Evolutionary conservation across 2,329 filamentous ascomycete genomes (phyloP), one percentile per base, ranked within the genome.

Genomic region (Paecilomyces variotii): DNA sequence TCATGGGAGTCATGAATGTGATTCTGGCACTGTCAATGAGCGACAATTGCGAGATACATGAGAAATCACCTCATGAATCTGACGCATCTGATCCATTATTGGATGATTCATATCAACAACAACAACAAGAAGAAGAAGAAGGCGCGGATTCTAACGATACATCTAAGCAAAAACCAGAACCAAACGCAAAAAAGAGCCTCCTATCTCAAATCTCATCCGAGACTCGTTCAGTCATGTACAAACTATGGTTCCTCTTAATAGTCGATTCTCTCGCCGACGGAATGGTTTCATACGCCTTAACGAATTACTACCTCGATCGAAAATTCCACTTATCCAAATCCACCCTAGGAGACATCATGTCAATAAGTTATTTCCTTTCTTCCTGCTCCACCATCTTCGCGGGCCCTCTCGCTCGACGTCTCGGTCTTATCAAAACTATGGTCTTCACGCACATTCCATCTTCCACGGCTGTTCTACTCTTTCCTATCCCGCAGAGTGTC

Each of bases 221-320:
- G 12, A 87, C 85, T 0, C 78, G 81, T 11, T 77, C 75, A 1
- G 78, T 84, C 65, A 86, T 88, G 80, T 83, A 82, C 69, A 83
- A 83, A 55, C 74, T 88, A 2, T 88, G 85, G 84, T 80, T 86
- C 59, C 78, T 88, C 6, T 77, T 89, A 9, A 79, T 81, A 25
- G 75, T 88, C 26, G 86, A 88, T 70, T 85, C 84, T 1, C 75
- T 87, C 9, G 84, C 85, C 12, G 85, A 87, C 63, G 85, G 85
- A 26, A 87, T 88, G 83, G 79, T 81, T n/a, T 78, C 76, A 2
- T 81, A 82, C 63, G 78, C 82, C 1, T 64, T 85, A 30, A 86
- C 83, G 0, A 82, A 79, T 10, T 86, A 85, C 67, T 86, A 81
- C 70, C 74, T 85, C 56, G 81, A 84, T 61, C 66, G 71, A 53